Base-by-base conservation (phyloP, 192 early-diverging fungal species). In the Entrophospora sp. region DNA sequence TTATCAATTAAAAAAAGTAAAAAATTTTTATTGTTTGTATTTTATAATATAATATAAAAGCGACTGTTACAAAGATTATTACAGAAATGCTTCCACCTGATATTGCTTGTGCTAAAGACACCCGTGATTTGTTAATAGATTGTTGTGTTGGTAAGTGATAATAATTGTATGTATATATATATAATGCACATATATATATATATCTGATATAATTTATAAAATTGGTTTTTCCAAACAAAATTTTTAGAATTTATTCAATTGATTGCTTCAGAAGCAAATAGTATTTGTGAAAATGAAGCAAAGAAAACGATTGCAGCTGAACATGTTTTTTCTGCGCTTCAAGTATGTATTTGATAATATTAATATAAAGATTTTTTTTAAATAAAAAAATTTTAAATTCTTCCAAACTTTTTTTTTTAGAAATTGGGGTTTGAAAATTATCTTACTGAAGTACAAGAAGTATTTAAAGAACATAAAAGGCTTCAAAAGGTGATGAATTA, bases 221-320 rank as follows among this genome's bases (percentile, higher is more conserved):
- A n/a, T n/a, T n/a, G n/a, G n/a, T n/a, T n/a, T n/a, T n/a, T n/a
- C n/a, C n/a, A n/a, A n/a, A n/a, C n/a, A n/a, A n/a, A n/a, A n/a
- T n/a, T 61, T 69, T 58, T 30, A 91, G 95, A 98, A 74, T 97
- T 97, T 67, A 95, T 98, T 42, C 95, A 98, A 49, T 74, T 98
- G 69, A 81, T 98, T 28, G 89, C 95, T 24, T 90, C 93, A 4
- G 87, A 95, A 73, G 92, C 96, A 10, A 99, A 95, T 73, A 94
- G 96, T 58, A 87, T 90, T 34, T 97, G 94, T 73, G 96, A 99
- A 73, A 94, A 95, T 67, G 95, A 95, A 61, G 76, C 84, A 4
- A 94, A 94, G 70, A 99, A 96, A 80, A 97, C 96, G 8, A 99
- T 99, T 66, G 87, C 93, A 0, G 94, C 93, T 10, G 96, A 99